Percentiles rank a stretch among this genome's conserved stretches.
phyloP scores from a whole-genome alignment of 352 stramenopile species.

The Pythium inflatum region DNA sequence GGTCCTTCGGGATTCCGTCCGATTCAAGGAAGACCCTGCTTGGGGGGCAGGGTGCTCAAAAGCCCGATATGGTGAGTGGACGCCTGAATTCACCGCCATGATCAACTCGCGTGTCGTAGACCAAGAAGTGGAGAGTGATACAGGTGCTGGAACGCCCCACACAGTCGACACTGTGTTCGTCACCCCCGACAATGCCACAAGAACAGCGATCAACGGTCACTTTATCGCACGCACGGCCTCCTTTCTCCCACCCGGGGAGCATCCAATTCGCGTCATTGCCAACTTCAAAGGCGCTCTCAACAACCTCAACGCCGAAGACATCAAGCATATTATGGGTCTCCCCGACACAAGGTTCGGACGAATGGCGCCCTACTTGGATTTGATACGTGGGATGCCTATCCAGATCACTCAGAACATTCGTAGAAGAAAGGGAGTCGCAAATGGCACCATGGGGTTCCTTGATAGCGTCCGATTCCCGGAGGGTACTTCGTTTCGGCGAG shows the following conservation, averaged over 20 bases:
- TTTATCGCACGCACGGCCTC: conserved; percentile 17
- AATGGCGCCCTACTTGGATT: conserved; percentile 19
- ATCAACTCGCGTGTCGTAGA: conserved; percentile 22
- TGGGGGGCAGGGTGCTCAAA: conserved; percentile 35
- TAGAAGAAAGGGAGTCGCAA: conserved; percentile 21
- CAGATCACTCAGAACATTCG: conserved; percentile 26
- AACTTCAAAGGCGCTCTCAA: conserved; percentile 21
- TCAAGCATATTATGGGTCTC: conserved; percentile 8
- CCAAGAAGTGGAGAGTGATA: too few relatives aligned
- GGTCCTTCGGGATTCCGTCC: conserved; percentile 24
- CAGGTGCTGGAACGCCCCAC: too few relatives aligned
- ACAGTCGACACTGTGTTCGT: conserved; percentile 13
- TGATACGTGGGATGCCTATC: conserved; percentile 21
- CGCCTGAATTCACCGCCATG: conserved; percentile 25
- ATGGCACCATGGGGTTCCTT: conserved; percentile 12
- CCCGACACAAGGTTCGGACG: conserved; percentile 20
- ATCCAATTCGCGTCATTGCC: conserved; percentile 5
- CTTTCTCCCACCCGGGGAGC: neutral
- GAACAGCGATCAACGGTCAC: conserved; percentile 6
- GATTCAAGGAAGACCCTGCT: conserved; percentile 34
- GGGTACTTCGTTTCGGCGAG: neutral
- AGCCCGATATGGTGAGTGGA: conserved; percentile 31
- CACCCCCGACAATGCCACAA: conserved; percentile 8
- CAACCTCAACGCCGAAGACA: conserved; percentile 6
- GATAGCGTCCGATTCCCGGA: conserved; percentile 9